Percentiles rank a stretch among this genome's conserved stretches.
Conservation (phyloP, 2,329 filamentous ascomycete genomes). For the Fusarium albosuccineum region DNA sequence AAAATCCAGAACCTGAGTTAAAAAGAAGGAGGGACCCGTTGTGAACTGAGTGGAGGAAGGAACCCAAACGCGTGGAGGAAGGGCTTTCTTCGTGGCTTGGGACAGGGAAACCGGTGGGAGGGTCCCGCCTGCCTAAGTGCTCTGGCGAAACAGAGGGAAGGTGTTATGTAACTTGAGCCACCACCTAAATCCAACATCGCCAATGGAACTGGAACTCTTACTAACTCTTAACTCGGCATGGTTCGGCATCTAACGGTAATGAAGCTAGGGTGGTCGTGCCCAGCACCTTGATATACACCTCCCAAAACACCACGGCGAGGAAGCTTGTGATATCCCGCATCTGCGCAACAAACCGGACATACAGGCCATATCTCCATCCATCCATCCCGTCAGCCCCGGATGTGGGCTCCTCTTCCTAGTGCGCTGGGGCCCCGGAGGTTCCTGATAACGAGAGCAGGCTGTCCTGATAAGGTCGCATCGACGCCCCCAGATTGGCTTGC, state of each 20-base stretch:
- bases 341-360: constrained; percentile 8
- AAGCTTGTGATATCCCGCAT: constrained; percentile 9
- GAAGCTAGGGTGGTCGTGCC: not conserved
- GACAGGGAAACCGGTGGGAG: constrained; percentile 10
- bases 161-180: constrained; percentile 39
- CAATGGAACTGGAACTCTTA: not conserved
- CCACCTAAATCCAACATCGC: constrained; percentile 33
- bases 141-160: constrained; percentile 36
- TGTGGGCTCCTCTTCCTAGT: constrained; percentile 28
- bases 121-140: constrained; percentile 28
- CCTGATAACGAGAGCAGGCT: constrained; percentile 25
- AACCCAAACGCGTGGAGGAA: constrained; percentile 17
- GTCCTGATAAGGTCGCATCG: constrained; percentile 33
- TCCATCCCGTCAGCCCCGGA: constrained; percentile 31
- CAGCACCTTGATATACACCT: not conserved
- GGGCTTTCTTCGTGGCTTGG: constrained; percentile 9
- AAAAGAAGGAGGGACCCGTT: constrained; percentile 13
- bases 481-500: constrained; percentile 29
- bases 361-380: constrained; percentile 25
- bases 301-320: constrained; percentile 6
- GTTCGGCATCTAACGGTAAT: constrained; percentile 13
- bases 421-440: constrained; percentile 28
- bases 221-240: constrained; percentile 26
- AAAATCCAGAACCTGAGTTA: constrained; percentile 8
- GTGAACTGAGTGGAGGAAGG: constrained; percentile 1